Evolutionary conservation across 306 rosid genomes (phyloP).

Genomic region (Vachellia collinsii): DNA sequence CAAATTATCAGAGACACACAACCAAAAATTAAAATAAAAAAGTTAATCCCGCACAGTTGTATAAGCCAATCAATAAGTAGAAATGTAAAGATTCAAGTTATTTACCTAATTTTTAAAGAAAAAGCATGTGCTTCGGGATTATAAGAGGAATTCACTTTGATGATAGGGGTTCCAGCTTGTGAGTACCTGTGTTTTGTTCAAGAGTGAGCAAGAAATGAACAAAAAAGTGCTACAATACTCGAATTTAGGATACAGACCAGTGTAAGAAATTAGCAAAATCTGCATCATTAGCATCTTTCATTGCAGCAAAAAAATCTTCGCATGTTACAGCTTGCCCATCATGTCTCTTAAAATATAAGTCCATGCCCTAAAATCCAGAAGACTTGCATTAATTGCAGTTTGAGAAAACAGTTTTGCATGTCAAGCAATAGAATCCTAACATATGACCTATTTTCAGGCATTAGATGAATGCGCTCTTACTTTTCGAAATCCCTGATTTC

Average conservation of each 20-base stretch:
- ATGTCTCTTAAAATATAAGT: conserved; percentile 94
- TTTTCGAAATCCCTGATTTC: conserved; percentile 88
- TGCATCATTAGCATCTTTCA: conserved; percentile 91
- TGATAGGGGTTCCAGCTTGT: conserved; percentile 95
- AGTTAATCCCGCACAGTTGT: background rate
- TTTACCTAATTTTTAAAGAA: conserved; percentile 82
- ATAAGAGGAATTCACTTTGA: conserved; percentile 77
- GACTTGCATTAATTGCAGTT: conserved; percentile 28
- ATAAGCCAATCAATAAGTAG: conserved; percentile 29
- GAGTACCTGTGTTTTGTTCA: conserved; percentile 74
- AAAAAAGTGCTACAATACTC: conserved; percentile 21
- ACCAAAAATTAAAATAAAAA: conserved; percentile 28
- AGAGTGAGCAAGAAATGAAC: conserved; percentile 25
- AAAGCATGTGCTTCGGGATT: conserved; percentile 71
- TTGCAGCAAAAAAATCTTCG: conserved; percentile 94
- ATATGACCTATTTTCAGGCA: conserved; percentile 12
- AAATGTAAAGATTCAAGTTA: conserved; percentile 19
- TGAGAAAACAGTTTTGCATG: conserved; percentile 23
- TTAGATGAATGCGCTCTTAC: conserved; percentile 57
- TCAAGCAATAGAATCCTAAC: conserved; percentile 29
- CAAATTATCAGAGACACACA: conserved; percentile 40
- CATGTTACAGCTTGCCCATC: conserved; percentile 99
- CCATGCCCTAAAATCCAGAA: conserved; percentile 82
- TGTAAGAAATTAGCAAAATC: conserved; percentile 91
- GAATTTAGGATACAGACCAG: conserved; percentile 55